Evolutionary conservation across 2,329 filamentous ascomycete genomes (phyloP).

Genomic region (Nigrospora osmanthi): DNA sequence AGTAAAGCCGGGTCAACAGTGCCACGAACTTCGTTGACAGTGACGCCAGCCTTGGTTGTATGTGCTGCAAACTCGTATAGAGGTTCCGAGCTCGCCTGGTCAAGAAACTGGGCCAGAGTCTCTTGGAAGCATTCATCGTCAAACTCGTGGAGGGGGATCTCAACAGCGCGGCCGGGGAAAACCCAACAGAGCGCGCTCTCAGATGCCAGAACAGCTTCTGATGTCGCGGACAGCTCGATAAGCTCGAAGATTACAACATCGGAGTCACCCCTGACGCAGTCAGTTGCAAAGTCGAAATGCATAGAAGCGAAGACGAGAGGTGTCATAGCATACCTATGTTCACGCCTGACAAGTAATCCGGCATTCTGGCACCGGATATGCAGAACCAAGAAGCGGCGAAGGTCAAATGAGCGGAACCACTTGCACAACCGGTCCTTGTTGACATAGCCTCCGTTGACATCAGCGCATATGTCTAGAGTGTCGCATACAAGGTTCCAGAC

Average conservation of each 20-base stretch:
- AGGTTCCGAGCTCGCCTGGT: background rate
- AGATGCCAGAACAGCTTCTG: conserved; percentile 37
- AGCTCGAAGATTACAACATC: conserved; percentile 41
- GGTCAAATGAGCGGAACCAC: conserved; percentile 8
- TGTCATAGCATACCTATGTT: conserved; percentile 8
- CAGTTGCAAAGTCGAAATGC: background rate
- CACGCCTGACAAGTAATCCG: conserved; percentile 12
- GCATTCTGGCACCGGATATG: conserved; percentile 18
- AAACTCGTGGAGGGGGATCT: conserved; percentile 29
- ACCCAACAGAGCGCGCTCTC: conserved; percentile 41
- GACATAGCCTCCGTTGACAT: conserved; percentile 11
- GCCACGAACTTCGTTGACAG: conserved; percentile 47
- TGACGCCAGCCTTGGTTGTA: background rate
- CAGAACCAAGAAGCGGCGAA: conserved; percentile 10
- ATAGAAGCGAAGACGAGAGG: background rate
- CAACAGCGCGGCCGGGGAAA: conserved; percentile 44
- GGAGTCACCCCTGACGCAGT: conserved; percentile 5
- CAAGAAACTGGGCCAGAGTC: background rate
- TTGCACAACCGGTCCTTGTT: conserved; percentile 9
- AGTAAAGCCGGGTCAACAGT: conserved; percentile 49
- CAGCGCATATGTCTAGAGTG: background rate
- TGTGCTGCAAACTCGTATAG: background rate
- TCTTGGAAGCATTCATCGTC: conserved; percentile 34
- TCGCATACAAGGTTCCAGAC: background rate
- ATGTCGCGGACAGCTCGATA: conserved; percentile 46